Conservation (phyloP, 169 alveolate genomes). For the Eimeria brunetti region DNA sequence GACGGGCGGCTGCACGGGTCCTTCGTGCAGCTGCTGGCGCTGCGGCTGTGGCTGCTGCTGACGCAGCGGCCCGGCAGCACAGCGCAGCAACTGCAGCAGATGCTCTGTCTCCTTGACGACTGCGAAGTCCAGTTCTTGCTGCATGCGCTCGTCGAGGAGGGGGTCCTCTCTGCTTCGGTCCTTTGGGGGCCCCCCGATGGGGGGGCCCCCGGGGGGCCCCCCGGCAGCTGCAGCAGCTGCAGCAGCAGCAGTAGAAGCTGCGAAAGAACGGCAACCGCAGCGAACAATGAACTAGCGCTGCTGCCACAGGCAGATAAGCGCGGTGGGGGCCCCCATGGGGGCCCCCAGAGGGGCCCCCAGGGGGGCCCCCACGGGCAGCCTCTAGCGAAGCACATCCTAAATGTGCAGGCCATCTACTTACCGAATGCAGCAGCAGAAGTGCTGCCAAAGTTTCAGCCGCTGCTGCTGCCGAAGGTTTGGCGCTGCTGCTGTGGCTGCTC, state of each 20-base stretch:
- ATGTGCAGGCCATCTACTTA: conserved; percentile 55
- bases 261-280: background rate
- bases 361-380: background rate
- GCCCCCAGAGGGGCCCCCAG: background rate
- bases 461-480: conserved; percentile 40
- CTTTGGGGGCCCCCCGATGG: conserved; percentile 58
- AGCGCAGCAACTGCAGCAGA: conserved; percentile 68
- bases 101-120: conserved; percentile 61
- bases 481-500: conserved; percentile 60
- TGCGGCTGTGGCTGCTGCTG: conserved; percentile 60
- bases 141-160: conserved; percentile 44
- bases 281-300: background rate
- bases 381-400: background rate
- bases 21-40: conserved; percentile 64
- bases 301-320: background rate
- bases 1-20: conserved; percentile 75
- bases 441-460: conserved; percentile 69
- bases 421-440: conserved; percentile 67
- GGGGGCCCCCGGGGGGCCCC: background rate
- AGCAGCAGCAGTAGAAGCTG: too few species aligned
- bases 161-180: conserved; percentile 30
- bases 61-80: conserved; percentile 70
- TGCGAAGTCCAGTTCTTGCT: conserved; percentile 62
- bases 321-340: background rate
- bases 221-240: too few species aligned